Evolutionary conservation across 768 basidiomycete species (phyloP).

Genomic region (Piloderma croceum): DNA sequence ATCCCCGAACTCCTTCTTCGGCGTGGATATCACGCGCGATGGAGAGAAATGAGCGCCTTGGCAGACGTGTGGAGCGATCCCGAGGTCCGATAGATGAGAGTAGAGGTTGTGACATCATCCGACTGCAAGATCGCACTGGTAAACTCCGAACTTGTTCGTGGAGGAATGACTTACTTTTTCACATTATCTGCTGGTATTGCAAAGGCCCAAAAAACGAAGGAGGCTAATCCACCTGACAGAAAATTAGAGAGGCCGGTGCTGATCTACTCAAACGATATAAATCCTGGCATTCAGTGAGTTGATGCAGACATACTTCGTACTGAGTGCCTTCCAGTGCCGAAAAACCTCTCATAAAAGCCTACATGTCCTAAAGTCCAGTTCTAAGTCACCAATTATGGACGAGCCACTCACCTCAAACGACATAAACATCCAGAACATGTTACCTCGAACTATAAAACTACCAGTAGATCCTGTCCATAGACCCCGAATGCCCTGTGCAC

Average conservation of each 20-base stretch:
- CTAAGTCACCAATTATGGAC: too few species aligned
- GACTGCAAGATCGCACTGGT: too few species aligned
- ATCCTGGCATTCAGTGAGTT: too few species aligned
- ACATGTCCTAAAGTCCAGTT: too few species aligned
- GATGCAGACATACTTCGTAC: constrained; percentile 57
- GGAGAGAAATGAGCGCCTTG: constrained; percentile 43
- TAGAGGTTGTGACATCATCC: too few species aligned
- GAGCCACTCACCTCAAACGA: constrained; percentile 57
- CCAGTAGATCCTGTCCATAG: constrained; percentile 75
- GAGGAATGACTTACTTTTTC: constrained; percentile 78
- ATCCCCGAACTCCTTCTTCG: constrained; percentile 49
- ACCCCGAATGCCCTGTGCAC: constrained; percentile 55
- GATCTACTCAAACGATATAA: constrained; percentile 38
- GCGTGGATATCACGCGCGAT: constrained; percentile 50
- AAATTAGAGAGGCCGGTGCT: constrained; percentile 58
- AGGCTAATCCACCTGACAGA: constrained; percentile 56
- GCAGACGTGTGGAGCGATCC: too few species aligned
- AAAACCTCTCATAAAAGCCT: constrained; percentile 59
- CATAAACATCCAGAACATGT: constrained; percentile 78
- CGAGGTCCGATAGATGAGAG: too few species aligned
- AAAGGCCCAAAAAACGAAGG: constrained; percentile 62
- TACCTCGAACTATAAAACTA: constrained; percentile 64
- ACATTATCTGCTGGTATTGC: constrained; percentile 75
- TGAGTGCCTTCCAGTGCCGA: constrained; percentile 49
- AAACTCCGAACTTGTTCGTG: too few species aligned